A percentile compares a stretch with the other conserved stretches of the same genome.
Conservation (phyloP, 2,329 filamentous ascomycete genomes). For the Chaetomium olivaceum region DNA sequence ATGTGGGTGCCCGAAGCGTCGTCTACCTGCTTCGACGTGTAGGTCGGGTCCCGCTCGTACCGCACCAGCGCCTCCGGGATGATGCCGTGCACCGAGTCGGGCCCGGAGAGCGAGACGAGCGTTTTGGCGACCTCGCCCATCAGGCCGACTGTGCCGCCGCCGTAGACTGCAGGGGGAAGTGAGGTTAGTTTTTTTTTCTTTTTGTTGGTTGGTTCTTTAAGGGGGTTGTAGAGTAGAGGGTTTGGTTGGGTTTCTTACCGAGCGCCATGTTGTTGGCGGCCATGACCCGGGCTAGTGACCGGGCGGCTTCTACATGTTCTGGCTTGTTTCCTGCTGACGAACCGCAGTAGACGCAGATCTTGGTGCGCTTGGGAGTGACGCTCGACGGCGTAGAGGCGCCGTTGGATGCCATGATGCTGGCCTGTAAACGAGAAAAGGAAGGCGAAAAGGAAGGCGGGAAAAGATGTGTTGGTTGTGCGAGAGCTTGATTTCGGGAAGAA, state of each 20-base stretch:
- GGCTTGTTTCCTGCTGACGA: slow-evolving; percentile 72
- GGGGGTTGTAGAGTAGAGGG: not conserved
- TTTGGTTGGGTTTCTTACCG: slow-evolving; percentile 47
- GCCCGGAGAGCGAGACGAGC: slow-evolving; percentile 79
- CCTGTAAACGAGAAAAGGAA: not conserved
- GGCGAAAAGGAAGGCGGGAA: not conserved
- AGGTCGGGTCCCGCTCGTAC: slow-evolving; percentile 69
- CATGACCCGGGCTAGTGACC: slow-evolving; percentile 70
- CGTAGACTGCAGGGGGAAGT: slow-evolving; percentile 65
- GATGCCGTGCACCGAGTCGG: slow-evolving; percentile 83
- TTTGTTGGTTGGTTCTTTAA: not conserved
- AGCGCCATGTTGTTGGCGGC: slow-evolving; percentile 76
- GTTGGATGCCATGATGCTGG: slow-evolving; percentile 43
- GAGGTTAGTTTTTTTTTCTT: slow-evolving; percentile 15
- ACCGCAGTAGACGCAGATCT: slow-evolving; percentile 95
- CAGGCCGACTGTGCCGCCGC: slow-evolving; percentile 88
- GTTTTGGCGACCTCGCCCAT: slow-evolving; percentile 94
- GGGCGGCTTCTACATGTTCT: slow-evolving; percentile 75
- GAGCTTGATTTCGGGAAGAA: not conserved
- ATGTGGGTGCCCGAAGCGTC: slow-evolving; percentile 44
- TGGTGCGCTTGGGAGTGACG: slow-evolving; percentile 49
- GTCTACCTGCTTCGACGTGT: slow-evolving; percentile 46
- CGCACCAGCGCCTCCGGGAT: slow-evolving; percentile 84
- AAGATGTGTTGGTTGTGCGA: not conserved
- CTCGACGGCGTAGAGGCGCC: slow-evolving; percentile 39